Conservation (phyloP, 2,329 filamentous ascomycete species). For the Microsporum ferrugineum region DNA sequence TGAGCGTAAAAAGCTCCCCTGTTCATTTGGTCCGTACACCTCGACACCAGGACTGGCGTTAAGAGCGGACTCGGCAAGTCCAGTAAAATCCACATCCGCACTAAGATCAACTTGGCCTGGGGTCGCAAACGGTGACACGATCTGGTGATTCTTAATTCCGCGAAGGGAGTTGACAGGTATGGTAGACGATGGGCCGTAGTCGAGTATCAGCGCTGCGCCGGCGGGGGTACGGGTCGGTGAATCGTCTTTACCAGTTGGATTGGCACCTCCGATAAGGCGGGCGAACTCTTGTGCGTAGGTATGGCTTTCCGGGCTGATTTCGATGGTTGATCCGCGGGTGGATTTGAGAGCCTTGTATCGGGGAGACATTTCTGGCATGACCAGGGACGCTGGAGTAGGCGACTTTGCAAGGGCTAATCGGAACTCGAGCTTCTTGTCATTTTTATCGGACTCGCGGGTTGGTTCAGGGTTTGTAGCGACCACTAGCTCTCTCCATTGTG, state of each 20-base stretch:
- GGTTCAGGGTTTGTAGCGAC: slow-evolving; percentile 56
- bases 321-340: slow-evolving; percentile 60
- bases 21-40: slow-evolving; percentile 82
- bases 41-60: slow-evolving; percentile 68
- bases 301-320: slow-evolving; percentile 79
- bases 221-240: slow-evolving; percentile 42
- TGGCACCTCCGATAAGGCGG: slow-evolving; percentile 60
- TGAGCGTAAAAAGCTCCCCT: slow-evolving; percentile 62
- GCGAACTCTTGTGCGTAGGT: slow-evolving; percentile 75
- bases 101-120: slow-evolving; percentile 80
- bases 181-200: slow-evolving; percentile 72
- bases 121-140: slow-evolving; percentile 65
- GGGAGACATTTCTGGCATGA: slow-evolving; percentile 69
- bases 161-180: slow-evolving; percentile 83
- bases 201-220: slow-evolving; percentile 86
- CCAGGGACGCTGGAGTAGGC: slow-evolving; percentile 69
- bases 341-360: slow-evolving; percentile 67
- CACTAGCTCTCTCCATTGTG: slow-evolving; percentile 74
- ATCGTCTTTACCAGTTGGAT: slow-evolving; percentile 12
- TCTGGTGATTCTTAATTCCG: slow-evolving; percentile 67
- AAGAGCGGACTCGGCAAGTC: slow-evolving; percentile 70
- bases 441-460: slow-evolving; percentile 33
- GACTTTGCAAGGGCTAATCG: slow-evolving; percentile 66
- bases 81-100: slow-evolving; percentile 87
- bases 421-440: slow-evolving; percentile 58